Evolutionary conservation across 768 basidiomycete species (phyloP).

Genomic region (Agrocybe praecox): DNA sequence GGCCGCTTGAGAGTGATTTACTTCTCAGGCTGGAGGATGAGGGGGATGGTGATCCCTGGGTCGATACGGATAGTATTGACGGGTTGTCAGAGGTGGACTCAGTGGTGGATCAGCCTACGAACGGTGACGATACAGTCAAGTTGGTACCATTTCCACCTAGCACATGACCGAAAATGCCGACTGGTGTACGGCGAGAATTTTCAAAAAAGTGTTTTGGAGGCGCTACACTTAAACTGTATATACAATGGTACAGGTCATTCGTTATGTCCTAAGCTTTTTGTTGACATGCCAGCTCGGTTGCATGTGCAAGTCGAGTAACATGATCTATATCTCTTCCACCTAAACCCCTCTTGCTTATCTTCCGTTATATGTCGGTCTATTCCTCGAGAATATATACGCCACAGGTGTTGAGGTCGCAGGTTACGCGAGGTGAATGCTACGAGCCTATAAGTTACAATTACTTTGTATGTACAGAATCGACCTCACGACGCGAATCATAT

Average conservation of each 20-base stretch:
- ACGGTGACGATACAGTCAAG: neutral
- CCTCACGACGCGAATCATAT: neutral
- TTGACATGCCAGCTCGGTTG: no score
- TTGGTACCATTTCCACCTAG: neutral
- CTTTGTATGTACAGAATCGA: neutral
- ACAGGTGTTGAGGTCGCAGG: no score
- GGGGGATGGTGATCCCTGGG: constrained; percentile 24
- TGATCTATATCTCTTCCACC: no score
- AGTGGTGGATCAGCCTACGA: neutral
- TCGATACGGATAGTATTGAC: constrained; percentile 25
- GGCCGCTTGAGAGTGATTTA: constrained; percentile 3
- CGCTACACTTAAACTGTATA: no score
- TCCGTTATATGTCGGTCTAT: no score
- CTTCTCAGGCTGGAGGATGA: constrained; percentile 18
- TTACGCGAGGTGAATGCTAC: neutral
- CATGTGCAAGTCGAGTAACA: no score
- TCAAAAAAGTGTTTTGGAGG: neutral
- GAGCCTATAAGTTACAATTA: neutral
- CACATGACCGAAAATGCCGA: neutral
- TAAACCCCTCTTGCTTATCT: no score
- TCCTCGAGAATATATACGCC: no score
- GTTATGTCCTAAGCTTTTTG: no score
- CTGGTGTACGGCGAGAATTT: neutral
- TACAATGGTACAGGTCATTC: no score
- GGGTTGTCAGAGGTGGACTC: constrained; percentile 15